A percentile compares a stretch with the other conserved stretches of the same genome.
These are phyloP conservation scores for Vitis rupestris DNA, from an alignment of 164 flowering plant species.

Conservation along the genomic window DNA sequence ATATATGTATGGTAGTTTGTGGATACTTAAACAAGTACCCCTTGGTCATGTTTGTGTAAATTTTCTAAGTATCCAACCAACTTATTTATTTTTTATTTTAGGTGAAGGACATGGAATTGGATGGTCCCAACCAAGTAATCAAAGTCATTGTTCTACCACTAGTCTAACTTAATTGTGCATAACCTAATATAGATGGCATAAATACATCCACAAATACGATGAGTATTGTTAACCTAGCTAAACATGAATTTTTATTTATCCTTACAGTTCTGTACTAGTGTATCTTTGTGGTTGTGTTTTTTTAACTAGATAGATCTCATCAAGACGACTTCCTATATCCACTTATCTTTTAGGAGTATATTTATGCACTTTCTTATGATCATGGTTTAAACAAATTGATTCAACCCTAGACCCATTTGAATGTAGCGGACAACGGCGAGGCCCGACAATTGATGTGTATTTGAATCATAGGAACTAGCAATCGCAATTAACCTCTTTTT, in stretches of 20 bases:
- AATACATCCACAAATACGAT: not conserved
- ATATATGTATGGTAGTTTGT: not conserved
- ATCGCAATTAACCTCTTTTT: too few species aligned
- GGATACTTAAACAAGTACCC: not conserved
- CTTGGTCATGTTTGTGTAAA: not conserved
- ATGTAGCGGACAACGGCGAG: too few species aligned
- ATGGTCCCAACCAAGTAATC: not conserved
- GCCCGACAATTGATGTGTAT: too few species aligned
- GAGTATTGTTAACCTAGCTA: not conserved
- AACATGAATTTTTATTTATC: not conserved
- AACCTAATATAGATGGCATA: not conserved
- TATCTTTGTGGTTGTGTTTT: not conserved
- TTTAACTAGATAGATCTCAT: not conserved
- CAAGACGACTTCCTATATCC: too few species aligned
- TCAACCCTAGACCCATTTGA: too few species aligned
- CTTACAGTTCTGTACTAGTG: not conserved
- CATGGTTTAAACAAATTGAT: too few species aligned
- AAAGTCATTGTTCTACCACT: not conserved
- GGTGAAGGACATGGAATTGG: not conserved
- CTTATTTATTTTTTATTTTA: not conserved
- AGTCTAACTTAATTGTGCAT: not conserved
- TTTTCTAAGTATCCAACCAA: not conserved
- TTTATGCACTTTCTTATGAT: too few species aligned
- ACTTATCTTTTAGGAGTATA: too few species aligned
- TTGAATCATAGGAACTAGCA: too few species aligned